These are phyloP conservation scores for Jatropha podagrica DNA, from an alignment of 441 rosid species.

Conservation along the genomic window DNA sequence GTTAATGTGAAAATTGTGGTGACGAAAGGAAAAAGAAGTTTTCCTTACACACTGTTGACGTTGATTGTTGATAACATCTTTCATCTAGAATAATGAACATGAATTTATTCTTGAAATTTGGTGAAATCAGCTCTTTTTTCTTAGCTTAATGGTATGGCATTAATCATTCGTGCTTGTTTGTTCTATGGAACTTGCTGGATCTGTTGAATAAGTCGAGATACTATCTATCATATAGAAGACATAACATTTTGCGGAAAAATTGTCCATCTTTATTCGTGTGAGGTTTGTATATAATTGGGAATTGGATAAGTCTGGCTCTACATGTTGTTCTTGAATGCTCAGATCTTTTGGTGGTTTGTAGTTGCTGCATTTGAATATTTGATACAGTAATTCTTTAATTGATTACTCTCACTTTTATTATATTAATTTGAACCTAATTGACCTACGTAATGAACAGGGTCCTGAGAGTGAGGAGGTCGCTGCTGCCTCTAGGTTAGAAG, in stretches of 20 bases:
- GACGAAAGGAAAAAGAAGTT: background rate
- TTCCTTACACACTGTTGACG: background rate
- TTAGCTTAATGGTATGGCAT: background rate
- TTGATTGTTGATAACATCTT: background rate
- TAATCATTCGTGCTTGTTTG: background rate
- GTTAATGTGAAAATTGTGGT: conserved; percentile 4
- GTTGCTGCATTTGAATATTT: background rate
- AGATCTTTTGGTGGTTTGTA: background rate
- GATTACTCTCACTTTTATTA: background rate
- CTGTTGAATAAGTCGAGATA: background rate
- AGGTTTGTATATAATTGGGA: background rate
- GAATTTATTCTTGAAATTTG: background rate
- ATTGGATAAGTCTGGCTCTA: background rate
- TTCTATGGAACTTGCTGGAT: background rate
- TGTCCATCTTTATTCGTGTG: background rate
- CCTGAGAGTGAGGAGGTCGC: conserved; percentile 77
- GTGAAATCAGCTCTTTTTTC: background rate
- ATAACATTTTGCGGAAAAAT: background rate
- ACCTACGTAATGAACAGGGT: conserved; percentile 44
- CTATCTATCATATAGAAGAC: background rate
- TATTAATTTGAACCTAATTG: background rate
- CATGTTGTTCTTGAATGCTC: conserved; percentile 6
- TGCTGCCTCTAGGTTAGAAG: conserved; percentile 88
- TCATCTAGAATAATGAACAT: background rate
- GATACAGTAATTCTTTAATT: background rate